Base-by-base conservation (phyloP, 179 eudicot genomes). In the Camellia oleifera region DNA sequence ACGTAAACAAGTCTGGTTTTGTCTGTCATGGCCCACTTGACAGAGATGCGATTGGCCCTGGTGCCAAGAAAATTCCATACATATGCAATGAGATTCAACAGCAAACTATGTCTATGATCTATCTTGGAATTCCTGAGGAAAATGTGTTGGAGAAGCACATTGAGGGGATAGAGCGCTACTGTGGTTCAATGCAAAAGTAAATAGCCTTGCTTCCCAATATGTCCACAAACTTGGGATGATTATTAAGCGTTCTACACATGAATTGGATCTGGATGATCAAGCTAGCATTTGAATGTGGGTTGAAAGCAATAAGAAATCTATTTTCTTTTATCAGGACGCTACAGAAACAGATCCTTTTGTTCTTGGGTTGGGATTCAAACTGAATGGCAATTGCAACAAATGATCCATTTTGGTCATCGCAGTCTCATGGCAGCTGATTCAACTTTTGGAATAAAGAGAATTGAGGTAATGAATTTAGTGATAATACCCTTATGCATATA, bases 11-110 rank as follows among this genome's bases (percentile, higher is more conserved):
- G 81, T 83, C 97, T 69, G 98, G 99, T 82, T 82, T 90, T 83
- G 90, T 96, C 65, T 94, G 99, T 80, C 99, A 96, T 85, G 99
- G 99, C 18, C 94, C 92, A 69, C 97, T 96, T 82, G 99, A 96
- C 81, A 79, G 90, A 82, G 98, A 96, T 86, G 99, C 99, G 14
- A 94, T 96, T 80, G 99, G 99, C 74, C 99, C 98, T 63, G 94
- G 95, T 72, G 99, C 99, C 77, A 90, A 88, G 84, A 96, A 90
- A 74, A 57, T 91, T 67, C 97, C 98, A 0, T 96, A 96, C 77
- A 82, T 96, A 77, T 88, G 99, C 77, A 88, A 86, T 86, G 97
- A 92, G 85, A 89, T 96, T 81, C 98, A 92, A 86, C 99, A 96
- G 79, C 99, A 96, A 82, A 91, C 99, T 67, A 92, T 96, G 97